Conservation (phyloP, 1,139 yeast genomes). For the Yueomyces sp. region DNA sequence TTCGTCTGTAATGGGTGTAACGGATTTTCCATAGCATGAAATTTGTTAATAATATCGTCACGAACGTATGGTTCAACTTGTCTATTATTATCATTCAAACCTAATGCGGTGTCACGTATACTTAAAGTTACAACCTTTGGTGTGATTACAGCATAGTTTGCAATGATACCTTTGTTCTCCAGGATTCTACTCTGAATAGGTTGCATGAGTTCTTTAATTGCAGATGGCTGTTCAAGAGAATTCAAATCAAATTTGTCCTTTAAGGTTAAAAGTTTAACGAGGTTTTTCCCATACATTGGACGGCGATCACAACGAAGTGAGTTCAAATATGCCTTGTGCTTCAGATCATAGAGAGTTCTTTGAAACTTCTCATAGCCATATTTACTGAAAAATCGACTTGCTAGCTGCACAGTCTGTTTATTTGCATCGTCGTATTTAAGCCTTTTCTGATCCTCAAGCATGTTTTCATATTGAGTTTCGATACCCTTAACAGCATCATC, state of each 20-base stretch:
- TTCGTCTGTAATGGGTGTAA: slow-evolving; percentile 80
- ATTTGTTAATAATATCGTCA: slow-evolving; percentile 27
- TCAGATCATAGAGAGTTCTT: slow-evolving; percentile 37
- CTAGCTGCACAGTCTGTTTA: slow-evolving; percentile 18
- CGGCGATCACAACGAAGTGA: slow-evolving; percentile 42
- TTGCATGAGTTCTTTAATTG: slow-evolving; percentile 10
- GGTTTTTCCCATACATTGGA: slow-evolving; percentile 46
- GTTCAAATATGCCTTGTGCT: slow-evolving; percentile 54
- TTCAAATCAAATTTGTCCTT: slow-evolving; percentile 12
- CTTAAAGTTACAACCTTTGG: slow-evolving; percentile 78
- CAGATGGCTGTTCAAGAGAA: too few relatives aligned
- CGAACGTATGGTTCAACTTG: slow-evolving; percentile 20
- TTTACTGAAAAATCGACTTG: slow-evolving; percentile 49
- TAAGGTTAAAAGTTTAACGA: slow-evolving; percentile 24
- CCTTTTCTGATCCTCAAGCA: slow-evolving; percentile 5
- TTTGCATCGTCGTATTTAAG: slow-evolving; percentile 17
- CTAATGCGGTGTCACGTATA: slow-evolving; percentile 41
- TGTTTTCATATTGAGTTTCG: slow-evolving; percentile 11
- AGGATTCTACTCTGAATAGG: slow-evolving; percentile 30
- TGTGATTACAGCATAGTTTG: slow-evolving; percentile 74
- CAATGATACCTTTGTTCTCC: slow-evolving; percentile 36
- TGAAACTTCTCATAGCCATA: slow-evolving; percentile 39
- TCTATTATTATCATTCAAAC: slow-evolving; percentile 15
- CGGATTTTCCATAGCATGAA: slow-evolving; percentile 41
- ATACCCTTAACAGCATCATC: slow-evolving; percentile 33